Evolutionary conservation across 352 stramenopile genomes (phyloP).

Genomic region (Vaucheria bursata): DNA sequence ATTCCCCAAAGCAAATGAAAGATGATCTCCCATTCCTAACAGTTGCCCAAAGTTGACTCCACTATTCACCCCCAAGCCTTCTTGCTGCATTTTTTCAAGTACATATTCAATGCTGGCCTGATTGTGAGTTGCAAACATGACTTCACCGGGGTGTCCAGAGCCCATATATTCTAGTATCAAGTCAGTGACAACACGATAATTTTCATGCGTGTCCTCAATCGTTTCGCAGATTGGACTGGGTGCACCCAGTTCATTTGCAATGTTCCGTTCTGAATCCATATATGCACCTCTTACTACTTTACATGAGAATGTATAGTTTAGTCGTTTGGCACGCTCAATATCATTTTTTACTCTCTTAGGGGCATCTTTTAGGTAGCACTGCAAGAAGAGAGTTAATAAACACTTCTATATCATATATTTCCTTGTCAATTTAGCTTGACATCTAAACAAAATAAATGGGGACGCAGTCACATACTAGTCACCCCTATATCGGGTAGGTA

Average conservation of each 20-base stretch:
- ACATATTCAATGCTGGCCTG: constrained; percentile 81
- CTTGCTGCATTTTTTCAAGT: constrained; percentile 76
- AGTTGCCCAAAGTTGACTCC: constrained; percentile 92
- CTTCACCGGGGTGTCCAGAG: constrained; percentile 62
- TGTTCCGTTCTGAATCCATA: constrained; percentile 90
- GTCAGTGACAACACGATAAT: constrained; percentile 81
- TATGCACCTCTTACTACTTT: constrained; percentile 76
- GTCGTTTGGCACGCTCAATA: constrained; percentile 75
- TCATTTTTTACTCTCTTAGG: constrained; percentile 74
- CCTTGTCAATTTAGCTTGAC: no score
- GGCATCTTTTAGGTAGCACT: constrained; percentile 94
- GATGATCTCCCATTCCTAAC: constrained; percentile 92
- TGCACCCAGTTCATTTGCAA: constrained; percentile 50
- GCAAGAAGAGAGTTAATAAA: constrained; percentile 48
- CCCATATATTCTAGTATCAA: constrained; percentile 65
- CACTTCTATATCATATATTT: no score
- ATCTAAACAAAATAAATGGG: no score
- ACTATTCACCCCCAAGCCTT: constrained; percentile 63
- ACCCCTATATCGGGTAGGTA: no score
- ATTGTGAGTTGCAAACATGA: constrained; percentile 97
- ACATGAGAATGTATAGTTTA: constrained; percentile 77
- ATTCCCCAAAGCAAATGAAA: constrained; percentile 86
- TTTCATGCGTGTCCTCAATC: constrained; percentile 82
- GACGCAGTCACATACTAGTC: no score
- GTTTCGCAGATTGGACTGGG: constrained; percentile 47